Percentiles rank a stretch among this genome's conserved stretches.
phyloP scores from a whole-genome alignment of 2,329 filamentous ascomycete genomes.

The Ophiostoma quercus region DNA sequence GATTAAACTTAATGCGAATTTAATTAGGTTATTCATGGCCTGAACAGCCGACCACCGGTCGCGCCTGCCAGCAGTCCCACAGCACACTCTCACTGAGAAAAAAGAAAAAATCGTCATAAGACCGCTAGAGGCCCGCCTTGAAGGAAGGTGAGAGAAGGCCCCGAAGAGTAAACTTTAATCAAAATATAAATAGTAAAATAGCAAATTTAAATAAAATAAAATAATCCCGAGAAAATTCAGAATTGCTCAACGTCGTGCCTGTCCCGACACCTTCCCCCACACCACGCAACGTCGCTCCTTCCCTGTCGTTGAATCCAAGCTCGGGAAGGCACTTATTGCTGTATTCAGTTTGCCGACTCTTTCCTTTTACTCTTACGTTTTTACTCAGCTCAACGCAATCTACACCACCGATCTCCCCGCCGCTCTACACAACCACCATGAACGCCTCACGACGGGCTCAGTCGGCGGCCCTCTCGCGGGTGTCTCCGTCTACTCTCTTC shows the following conservation, averaged over 20 bases:
- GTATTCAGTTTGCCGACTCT: slow-evolving; percentile 18
- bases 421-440: slow-evolving; percentile 36
- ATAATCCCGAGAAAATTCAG: slow-evolving; percentile 24
- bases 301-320: slow-evolving; percentile 13
- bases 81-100: not conserved
- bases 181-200: slow-evolving; percentile 12
- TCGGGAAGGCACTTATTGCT: slow-evolving; percentile 16
- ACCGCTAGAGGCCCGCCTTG: not conserved
- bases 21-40: not conserved
- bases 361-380: not conserved
- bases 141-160: slow-evolving; percentile 16
- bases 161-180: not conserved
- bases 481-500: slow-evolving; percentile 35
- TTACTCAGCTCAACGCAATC: no score
- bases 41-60: slow-evolving; percentile 14
- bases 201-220: slow-evolving; percentile 17
- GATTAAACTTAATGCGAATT: not conserved
- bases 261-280: slow-evolving; percentile 17
- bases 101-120: slow-evolving; percentile 22
- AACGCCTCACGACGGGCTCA: slow-evolving; percentile 42
- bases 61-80: not conserved
- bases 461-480: slow-evolving; percentile 40
- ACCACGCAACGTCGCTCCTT: slow-evolving; percentile 13
- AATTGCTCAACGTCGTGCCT: slow-evolving; percentile 17
- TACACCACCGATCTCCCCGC: not conserved